Percentiles rank a stretch among this genome's conserved stretches.
phyloP scores from a whole-genome alignment of 164 flowering plant species.

The Platanus orientalis region DNA sequence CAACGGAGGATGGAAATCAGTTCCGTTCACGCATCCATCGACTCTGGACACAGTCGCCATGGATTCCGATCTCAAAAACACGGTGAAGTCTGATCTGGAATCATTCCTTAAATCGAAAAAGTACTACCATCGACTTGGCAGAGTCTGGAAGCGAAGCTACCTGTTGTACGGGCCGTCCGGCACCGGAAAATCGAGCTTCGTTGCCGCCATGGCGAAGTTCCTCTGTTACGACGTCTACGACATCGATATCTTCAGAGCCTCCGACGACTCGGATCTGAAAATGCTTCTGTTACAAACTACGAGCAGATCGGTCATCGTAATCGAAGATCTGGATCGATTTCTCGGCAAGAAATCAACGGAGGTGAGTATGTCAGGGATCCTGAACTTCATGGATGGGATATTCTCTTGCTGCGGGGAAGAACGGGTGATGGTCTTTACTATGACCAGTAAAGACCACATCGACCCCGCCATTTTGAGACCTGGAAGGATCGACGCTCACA shows the following conservation, averaged over 20 bases:
- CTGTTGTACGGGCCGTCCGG: conserved; percentile 74
- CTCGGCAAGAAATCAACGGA: conserved; percentile 30
- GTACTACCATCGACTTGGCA: conserved; percentile 71
- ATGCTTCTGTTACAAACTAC: conserved; percentile 50
- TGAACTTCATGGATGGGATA: conserved; percentile 84
- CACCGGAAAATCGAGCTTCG: conserved; percentile 77
- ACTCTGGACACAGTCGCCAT: conserved; percentile 64
- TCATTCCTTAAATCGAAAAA: conserved; percentile 61
- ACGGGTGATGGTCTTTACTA: conserved; percentile 75
- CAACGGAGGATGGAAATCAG: conserved; percentile 56
- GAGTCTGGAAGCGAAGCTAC: conserved; percentile 84
- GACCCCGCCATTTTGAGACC: conserved; percentile 63
- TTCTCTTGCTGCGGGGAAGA: conserved; percentile 73
- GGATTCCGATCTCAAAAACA: conserved; percentile 65
- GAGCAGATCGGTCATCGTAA: conserved; percentile 46
- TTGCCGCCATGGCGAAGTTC: conserved; percentile 73
- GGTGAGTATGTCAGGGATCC: conserved; percentile 45
- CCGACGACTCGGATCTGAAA: conserved; percentile 58
- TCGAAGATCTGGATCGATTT: conserved; percentile 70
- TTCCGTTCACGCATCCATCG: conserved; percentile 70
- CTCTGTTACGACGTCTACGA: conserved; percentile 69
- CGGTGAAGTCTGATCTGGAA: conserved; percentile 68
- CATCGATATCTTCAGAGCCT: conserved; percentile 44
- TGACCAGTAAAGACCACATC: conserved; percentile 45
- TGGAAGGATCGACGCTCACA: conserved; percentile 79